These are phyloP conservation scores for Xylaria hypoxylon DNA, from an alignment of 2,329 filamentous ascomycete species.

Conservation along the genomic window DNA sequence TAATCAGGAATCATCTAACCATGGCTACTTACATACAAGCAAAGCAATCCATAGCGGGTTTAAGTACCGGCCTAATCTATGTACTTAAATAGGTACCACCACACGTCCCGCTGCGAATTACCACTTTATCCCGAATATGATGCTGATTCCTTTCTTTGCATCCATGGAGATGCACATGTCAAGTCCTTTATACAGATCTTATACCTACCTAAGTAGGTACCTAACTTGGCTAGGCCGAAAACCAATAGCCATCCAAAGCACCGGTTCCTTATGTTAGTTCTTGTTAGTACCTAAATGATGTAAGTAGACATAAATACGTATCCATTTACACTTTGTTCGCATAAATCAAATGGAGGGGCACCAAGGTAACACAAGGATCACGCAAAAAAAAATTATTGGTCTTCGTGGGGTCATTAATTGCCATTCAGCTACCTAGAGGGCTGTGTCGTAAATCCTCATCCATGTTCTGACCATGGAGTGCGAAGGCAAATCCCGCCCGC, in stretches of 20 bases:
- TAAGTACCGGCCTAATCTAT: too few relatives aligned
- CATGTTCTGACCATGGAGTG: conserved; percentile 36
- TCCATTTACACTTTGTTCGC: background rate
- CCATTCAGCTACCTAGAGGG: conserved; percentile 47
- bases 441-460: conserved; percentile 40
- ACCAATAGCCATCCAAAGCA: background rate
- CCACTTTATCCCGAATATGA: too few relatives aligned
- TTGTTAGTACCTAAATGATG: background rate
- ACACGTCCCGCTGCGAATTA: too few relatives aligned
- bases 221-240: too few relatives aligned
- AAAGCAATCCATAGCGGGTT: too few relatives aligned
- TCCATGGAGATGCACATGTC: too few relatives aligned
- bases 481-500: conserved; percentile 33
- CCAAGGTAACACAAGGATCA: background rate
- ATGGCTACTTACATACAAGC: too few relatives aligned
- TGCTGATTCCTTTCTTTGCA: too few relatives aligned
- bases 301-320: background rate
- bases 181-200: too few relatives aligned
- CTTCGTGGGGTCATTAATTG: conserved; percentile 37
- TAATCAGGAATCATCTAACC: too few relatives aligned
- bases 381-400: background rate
- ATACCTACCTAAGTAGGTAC: too few relatives aligned
- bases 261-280: background rate
- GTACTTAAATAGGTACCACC: too few relatives aligned
- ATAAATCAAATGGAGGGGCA: background rate